Base-by-base conservation (phyloP, 257 asterid species). In the Penstemon davidsonii region DNA sequence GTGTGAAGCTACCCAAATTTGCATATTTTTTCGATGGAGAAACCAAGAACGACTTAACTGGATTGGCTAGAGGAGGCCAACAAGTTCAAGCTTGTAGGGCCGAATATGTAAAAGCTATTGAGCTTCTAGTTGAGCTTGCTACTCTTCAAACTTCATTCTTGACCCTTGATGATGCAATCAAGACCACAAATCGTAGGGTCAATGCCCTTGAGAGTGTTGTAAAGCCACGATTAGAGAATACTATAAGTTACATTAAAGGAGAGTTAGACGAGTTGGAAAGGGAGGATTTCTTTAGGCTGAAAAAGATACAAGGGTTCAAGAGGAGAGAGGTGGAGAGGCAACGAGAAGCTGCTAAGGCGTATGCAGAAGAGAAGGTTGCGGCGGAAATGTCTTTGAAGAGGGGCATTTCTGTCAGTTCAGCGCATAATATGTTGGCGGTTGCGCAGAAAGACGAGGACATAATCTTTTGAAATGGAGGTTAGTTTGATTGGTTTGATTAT, bases 131-230 rank as follows among this genome's bases (percentile, higher is more conserved):
- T 4, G 86, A 82, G 71, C 86, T 82, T 52, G 86, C 82, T 36
- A 73, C 79, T 60, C 84, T 82, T 64, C 86, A 82, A 55, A 82
- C 84, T 10, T 82, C 86, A 11, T 82, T 82, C 74, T 58, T 78
- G 80, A 83, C 88, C 73, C 88, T 83, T 15, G 88, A 83, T 45
- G 86, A 81, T 19, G 88, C 88, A 10, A 83, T 83, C 78, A 81
- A 83, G 81, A 83, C 88, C 66, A 83, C 88, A 43, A 83, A 83
- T n/a, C 82, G 86, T 41, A 83, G 88, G 77, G 88, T 83, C 63
- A 83, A 78, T 62, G 88, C 88, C 2, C 64, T 83, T 51, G 88
- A 83, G 77, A 83, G 65, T 51, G 88, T 81, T 49, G 88, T 83
- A 67, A 83, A 83, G 74, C 88, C 88, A 7, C 66, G 84, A 9